phyloP scores from a whole-genome alignment of 495 filamentous ascomycete genomes.

The Cryomyces minteri region DNA sequence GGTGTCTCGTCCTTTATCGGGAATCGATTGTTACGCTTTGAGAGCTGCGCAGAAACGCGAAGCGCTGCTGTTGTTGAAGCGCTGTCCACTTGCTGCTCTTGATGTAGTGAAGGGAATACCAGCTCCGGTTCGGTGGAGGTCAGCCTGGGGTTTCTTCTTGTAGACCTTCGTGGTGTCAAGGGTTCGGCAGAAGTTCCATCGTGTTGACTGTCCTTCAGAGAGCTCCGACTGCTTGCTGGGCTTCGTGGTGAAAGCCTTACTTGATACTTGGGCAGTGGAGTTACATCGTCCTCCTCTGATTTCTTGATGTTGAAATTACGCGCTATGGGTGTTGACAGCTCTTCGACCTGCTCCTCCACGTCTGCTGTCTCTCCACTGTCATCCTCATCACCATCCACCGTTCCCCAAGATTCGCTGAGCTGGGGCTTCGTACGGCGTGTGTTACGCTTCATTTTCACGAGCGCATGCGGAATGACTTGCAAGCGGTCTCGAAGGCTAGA shows the following conservation, averaged over 20 bases:
- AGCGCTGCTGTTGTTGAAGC: no score
- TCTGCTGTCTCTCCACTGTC: neutral
- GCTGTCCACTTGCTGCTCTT: no score
- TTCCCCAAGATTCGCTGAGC: slow-evolving; percentile 17
- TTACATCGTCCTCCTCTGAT: neutral
- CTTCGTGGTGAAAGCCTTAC: neutral
- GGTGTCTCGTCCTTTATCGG: no score
- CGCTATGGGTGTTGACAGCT: neutral
- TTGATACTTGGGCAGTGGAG: neutral
- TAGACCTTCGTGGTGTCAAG: neutral
- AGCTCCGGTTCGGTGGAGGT: slow-evolving; percentile 25
- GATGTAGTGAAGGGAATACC: slow-evolving; percentile 21
- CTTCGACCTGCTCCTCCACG: neutral
- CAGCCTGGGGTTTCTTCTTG: slow-evolving; percentile 7
- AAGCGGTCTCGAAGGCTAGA: no score
- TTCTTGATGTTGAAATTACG: no score
- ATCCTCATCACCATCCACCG: slow-evolving; percentile 12
- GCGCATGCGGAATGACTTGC: no score
- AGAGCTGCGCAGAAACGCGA: no score
- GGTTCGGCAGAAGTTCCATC: neutral
- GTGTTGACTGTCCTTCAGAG: neutral
- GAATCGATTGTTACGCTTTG: no score
- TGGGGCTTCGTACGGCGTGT: slow-evolving; percentile 7
- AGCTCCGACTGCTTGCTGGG: neutral
- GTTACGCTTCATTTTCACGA: neutral